A percentile compares a stretch with the other conserved stretches of the same genome.
These are phyloP conservation scores for Neurospora crassa DNA, from an alignment of 2,329 filamentous ascomycete genomes.

Conservation along the genomic window DNA sequence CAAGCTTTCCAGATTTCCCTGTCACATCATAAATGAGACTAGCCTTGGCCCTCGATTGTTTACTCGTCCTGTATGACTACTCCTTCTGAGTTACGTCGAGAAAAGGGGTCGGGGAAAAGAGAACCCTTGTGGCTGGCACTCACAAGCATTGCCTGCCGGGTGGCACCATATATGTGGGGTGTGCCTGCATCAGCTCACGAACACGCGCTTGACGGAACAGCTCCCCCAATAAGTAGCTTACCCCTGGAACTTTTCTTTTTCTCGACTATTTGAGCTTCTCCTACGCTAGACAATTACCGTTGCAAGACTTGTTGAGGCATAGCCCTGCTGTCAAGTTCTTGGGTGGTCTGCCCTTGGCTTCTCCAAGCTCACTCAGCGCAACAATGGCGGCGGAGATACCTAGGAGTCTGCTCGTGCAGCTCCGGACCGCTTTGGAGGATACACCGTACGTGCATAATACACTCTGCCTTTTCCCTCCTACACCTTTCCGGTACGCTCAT, in stretches of 20 bases:
- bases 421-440: constrained; percentile 8
- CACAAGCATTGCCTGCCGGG: neutral
- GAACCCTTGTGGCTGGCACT: neutral
- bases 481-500: too few species aligned
- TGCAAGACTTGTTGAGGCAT: neutral
- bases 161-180: neutral
- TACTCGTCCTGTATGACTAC: neutral
- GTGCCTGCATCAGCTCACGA: neutral
- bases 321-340: neutral
- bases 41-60: neutral
- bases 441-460: constrained; percentile 5
- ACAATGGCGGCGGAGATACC: constrained; percentile 10
- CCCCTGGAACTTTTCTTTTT: neutral
- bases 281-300: neutral
- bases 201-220: neutral
- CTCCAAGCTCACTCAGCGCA: neutral
- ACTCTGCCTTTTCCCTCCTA: neutral
- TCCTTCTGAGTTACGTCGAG: neutral
- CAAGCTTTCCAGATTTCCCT: too few species aligned
- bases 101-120: neutral
- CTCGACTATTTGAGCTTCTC: neutral
- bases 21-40: too few species aligned
- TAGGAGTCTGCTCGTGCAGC: constrained; percentile 11
- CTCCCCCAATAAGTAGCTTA: neutral
- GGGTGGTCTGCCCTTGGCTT: neutral